A percentile compares a stretch with the other conserved stretches of the same genome.
These are phyloP conservation scores for Endotrypanum monterogeii DNA, from an alignment of 208 protist genomes.

Conservation along the genomic window DNA sequence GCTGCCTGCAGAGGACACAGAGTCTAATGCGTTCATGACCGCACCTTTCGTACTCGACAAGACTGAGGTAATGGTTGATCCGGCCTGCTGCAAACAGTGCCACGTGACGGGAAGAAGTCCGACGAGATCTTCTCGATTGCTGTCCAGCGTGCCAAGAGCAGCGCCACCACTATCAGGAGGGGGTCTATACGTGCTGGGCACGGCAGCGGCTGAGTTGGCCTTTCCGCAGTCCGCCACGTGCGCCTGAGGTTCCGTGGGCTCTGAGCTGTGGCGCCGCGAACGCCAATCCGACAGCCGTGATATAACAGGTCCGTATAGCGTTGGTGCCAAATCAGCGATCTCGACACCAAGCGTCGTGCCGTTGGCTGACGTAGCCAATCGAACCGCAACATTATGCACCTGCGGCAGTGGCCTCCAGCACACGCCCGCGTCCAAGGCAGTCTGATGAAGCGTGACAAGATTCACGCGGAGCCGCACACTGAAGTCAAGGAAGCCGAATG, in stretches of 20 bases:
- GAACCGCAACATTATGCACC: constrained; percentile 35
- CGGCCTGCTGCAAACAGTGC: constrained; percentile 24
- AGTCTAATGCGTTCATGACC: constrained; percentile 5
- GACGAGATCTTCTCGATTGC: constrained; percentile 12
- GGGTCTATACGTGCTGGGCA: neutral
- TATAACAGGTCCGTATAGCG: constrained; percentile 27
- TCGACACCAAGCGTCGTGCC: constrained; percentile 52
- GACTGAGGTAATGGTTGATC: constrained; percentile 21
- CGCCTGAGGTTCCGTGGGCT: neutral
- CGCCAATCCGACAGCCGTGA: constrained; percentile 10
- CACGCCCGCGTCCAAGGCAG: constrained; percentile 62
- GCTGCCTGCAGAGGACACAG: neutral
- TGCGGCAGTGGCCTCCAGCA: constrained; percentile 50
- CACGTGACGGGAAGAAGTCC: constrained; percentile 30
- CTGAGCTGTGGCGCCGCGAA: neutral
- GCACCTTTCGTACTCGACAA: constrained; percentile 9
- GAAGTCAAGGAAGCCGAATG: constrained; percentile 43
- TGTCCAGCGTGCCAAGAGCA: neutral
- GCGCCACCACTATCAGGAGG: neutral
- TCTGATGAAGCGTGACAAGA: constrained; percentile 75
- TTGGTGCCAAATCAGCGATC: constrained; percentile 45
- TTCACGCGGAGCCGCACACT: constrained; percentile 72
- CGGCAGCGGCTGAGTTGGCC: neutral
- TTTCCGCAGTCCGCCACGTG: neutral
- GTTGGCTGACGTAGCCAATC: constrained; percentile 47